These are phyloP conservation scores for Eimeria necatrix DNA, from an alignment of 169 alveolate species.

Conservation along the genomic window DNA sequence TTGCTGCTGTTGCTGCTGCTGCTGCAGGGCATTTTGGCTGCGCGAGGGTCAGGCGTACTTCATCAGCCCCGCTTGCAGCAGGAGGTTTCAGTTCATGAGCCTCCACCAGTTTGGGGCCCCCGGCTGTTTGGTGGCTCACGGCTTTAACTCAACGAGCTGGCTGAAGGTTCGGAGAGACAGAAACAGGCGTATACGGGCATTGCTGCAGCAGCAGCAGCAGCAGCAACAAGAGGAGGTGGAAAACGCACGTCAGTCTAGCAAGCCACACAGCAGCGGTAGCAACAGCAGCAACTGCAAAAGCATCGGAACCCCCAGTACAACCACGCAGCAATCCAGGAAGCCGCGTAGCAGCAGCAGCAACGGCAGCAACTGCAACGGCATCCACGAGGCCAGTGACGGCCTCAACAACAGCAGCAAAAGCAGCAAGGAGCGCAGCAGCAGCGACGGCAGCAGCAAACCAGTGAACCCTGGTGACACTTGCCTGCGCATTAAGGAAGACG, in stretches of 20 bases:
- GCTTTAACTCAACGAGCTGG: slow-evolving; percentile 69
- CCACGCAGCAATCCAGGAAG: background rate
- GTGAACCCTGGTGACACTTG: background rate
- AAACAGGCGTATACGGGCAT: background rate
- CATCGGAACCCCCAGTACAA: background rate
- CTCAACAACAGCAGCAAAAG: slow-evolving; percentile 16
- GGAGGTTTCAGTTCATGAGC: slow-evolving; percentile 76
- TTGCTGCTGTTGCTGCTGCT: background rate
- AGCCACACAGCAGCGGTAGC: slow-evolving; percentile 7
- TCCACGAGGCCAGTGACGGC: background rate
- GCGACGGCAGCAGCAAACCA: background rate
- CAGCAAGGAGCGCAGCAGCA: slow-evolving; percentile 18
- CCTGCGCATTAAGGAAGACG: slow-evolving; percentile 29
- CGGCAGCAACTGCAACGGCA: slow-evolving; percentile 24
- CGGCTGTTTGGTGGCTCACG: slow-evolving; percentile 76
- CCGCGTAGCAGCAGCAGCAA: background rate
- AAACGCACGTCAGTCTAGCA: background rate
- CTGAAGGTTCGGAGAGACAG: slow-evolving; percentile 34
- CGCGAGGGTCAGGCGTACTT: slow-evolving; percentile 24
- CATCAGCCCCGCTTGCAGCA: slow-evolving; percentile 47
- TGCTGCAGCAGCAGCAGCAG: slow-evolving; percentile 14
- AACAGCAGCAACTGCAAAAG: background rate
- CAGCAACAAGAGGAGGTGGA: background rate
- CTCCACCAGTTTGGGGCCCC: slow-evolving; percentile 52
- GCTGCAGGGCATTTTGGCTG: slow-evolving; percentile 71